Evolutionary conservation across 148 eudicot species (phyloP).

Genomic region (Amaranthus hypochondriacus): DNA sequence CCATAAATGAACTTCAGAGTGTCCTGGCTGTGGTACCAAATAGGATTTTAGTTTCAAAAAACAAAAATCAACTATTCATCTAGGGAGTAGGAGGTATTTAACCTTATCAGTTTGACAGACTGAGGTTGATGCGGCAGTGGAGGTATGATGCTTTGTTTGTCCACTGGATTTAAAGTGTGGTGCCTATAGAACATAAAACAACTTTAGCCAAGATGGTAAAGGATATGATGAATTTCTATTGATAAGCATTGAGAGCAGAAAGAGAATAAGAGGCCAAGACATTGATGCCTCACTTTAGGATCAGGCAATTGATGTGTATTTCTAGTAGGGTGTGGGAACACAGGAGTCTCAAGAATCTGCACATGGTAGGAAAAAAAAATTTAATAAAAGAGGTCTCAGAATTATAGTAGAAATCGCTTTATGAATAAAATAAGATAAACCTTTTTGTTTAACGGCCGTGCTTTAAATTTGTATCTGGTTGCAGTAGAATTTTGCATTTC

Average conservation of each 20-base stretch:
- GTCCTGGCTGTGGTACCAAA: too few species aligned
- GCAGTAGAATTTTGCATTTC: constrained; percentile 38
- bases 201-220: constrained; percentile 9
- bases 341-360: constrained; percentile 67
- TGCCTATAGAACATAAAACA: constrained; percentile 36
- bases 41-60: too few species aligned
- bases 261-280: not conserved
- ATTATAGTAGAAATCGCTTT: not conserved
- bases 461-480: constrained; percentile 52
- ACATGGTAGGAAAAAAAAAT: constrained; percentile 12
- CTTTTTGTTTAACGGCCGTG: constrained; percentile 80
- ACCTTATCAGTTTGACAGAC: constrained; percentile 45
- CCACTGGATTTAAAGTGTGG: constrained; percentile 65
- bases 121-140: constrained; percentile 36
- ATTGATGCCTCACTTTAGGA: constrained; percentile 47
- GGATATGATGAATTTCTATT: not conserved
- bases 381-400: not conserved
- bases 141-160: constrained; percentile 52
- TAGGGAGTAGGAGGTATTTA: not conserved
- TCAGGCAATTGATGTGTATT: constrained; percentile 51
- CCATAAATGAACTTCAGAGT: too few species aligned
- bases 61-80: not conserved
- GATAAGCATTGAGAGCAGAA: not conserved
- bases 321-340: constrained; percentile 44
- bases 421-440: constrained; percentile 24